A percentile compares a stretch with the other conserved stretches of the same genome.
phyloP scores from a whole-genome alignment of 805 yeast genomes.

The Pichia rugopelliculosa region DNA sequence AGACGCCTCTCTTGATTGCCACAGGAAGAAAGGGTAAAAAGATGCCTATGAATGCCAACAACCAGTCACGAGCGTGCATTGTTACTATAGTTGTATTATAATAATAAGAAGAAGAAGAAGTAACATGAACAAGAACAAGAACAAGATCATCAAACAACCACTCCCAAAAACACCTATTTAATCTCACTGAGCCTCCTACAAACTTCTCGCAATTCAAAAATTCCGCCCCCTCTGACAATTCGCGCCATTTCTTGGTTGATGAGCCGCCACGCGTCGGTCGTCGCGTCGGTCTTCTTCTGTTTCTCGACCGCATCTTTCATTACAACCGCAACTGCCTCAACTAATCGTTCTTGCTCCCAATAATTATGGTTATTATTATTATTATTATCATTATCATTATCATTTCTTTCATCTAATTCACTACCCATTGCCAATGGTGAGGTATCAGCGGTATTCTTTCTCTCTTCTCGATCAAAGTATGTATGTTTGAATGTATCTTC shows the following conservation, averaged over 20 bases:
- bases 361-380: neutral
- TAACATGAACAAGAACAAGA: too few species aligned
- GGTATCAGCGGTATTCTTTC: constrained; percentile 3
- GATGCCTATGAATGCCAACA: constrained; percentile 58
- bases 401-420: neutral
- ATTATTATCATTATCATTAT: too few species aligned
- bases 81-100: too few species aligned
- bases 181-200: constrained; percentile 4
- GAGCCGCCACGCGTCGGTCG: neutral
- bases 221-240: neutral
- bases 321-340: neutral
- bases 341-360: neutral
- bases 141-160: too few species aligned
- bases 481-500: constrained; percentile 3
- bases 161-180: neutral
- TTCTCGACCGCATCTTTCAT: neutral
- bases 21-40: constrained; percentile 72
- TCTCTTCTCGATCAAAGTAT: neutral
- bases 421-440: neutral
- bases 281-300: neutral
- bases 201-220: neutral
- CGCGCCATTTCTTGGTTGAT: neutral
- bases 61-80: constrained; percentile 40
- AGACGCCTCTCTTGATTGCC: constrained; percentile 55
- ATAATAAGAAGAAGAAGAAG: too few species aligned